Base-by-base conservation (phyloP, 805 yeast species). In the Candida khao-thaluensis region DNA sequence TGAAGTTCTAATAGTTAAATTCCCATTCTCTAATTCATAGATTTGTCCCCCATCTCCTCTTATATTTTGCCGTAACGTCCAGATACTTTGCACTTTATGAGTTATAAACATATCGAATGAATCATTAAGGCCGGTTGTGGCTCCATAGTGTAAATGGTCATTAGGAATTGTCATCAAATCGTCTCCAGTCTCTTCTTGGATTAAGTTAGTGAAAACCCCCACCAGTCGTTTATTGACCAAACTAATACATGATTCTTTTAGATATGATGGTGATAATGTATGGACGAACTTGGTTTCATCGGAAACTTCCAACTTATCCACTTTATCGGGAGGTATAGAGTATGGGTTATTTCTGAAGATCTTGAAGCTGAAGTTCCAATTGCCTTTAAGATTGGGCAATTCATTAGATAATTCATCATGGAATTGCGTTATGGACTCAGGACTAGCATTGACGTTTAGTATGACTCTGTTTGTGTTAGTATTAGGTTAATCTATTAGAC, bases 11-110 rank as follows among this genome's bases (percentile, higher is more conserved):
- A 86, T 62, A 7, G 66, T 61, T 49, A 81, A 68, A 27, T 64
- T 69, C 11, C 81, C 82, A 33, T 63, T 57, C 57, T 70, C 73
- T 2, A 84, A 52, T 44, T 76, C 74, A 52, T 81, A 85, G 4
- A 77, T 74, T 38, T 73, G 72, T 0, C 95, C 95, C 7, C 84
- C 82, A 44, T 84, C 90, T 1, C 91, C 93, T 50, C 77, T 75
- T 35, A 85, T 72, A 7, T 75, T 66, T 56, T 86, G 95, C 44
- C 86, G 66, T 30, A 76, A 69, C 0, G 69, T 61, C 95, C 95
- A 86, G 36, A 82, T 55, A 46, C 85, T 76, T 53, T 79, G 83
- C 38, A 86, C 57, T 51, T 83, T 82, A 22, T 71, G 71, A 15
- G 65, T 65, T 2, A 82, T 56, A 30, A 85, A 69, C 25, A 57